Base-by-base conservation (phyloP, 495 filamentous ascomycete genomes). In the Chaetomium cochliodes region DNA sequence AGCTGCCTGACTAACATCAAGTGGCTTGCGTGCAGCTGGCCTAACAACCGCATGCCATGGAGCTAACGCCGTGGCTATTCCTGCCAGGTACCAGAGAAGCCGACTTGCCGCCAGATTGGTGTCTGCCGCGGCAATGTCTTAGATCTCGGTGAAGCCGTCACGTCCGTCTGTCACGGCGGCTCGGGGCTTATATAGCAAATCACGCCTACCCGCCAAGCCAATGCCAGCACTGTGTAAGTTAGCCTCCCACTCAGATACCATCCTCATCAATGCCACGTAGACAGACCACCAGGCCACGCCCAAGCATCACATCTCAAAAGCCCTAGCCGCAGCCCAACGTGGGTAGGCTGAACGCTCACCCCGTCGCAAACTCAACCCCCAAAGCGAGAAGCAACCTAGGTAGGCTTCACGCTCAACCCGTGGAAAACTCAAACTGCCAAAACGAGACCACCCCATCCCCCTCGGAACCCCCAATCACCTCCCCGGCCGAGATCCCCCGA, bases 401-500 rank as follows among this genome's bases (percentile, higher is more conserved):
- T n/a, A n/a, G n/a, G 3, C 30, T 33, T 33, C 3, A 33, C 3
- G 30, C 30, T 33, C 30, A 53, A 52, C 28, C 4, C 20, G 59
- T 52, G 42, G 59, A 50, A 57, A 63, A 63, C 61, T 63, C 61
- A n/a, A 12, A 39, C 25, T 44, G n/a, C 62, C 62, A 57, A 41
- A 64, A 64, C 39, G 25, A 42, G 26, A 44, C 16, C 62, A 64
- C 28, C 42, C 41, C 37, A 9, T 58, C 53, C 28, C 13, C 62
- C 18, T 51, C 62, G 5, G 5, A 39, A 2, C 15, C 22, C 42
- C 28, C 53, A 46, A 51, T 5, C 49, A 4, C 41, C 18, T 44
- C 42, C 20, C 20, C 61, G 8, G 18, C 39, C 2, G 70, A 74
- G 6, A 75, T 65, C 55, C 75, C 69, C 28, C 74, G 69, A 12